phyloP scores from a whole-genome alignment of 2,329 filamentous ascomycete species.

The Microcyclospora tardicrescens region DNA sequence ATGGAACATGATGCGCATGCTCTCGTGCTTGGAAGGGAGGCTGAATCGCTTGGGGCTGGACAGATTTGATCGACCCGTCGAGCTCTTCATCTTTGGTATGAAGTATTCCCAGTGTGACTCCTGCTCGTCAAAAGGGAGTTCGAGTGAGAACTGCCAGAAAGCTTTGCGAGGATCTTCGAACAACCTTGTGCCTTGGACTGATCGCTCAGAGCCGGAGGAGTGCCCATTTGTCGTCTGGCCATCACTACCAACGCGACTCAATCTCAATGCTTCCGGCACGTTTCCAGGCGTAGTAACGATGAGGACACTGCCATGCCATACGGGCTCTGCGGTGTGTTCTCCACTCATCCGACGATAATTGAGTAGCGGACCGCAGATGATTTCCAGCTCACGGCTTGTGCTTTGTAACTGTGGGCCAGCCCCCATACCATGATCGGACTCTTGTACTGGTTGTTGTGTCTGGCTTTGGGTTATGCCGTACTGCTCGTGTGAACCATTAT shows the following conservation, averaged over 20 bases:
- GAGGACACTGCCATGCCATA: slow-evolving; percentile 77
- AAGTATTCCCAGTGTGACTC: slow-evolving; percentile 72
- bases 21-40: slow-evolving; percentile 46
- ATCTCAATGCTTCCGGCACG: slow-evolving; percentile 45
- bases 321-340: slow-evolving; percentile 28
- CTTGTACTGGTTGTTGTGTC: slow-evolving; percentile 4
- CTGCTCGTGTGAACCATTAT: no score
- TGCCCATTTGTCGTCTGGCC: slow-evolving; percentile 18
- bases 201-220: slow-evolving; percentile 16
- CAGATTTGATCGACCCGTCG: slow-evolving; percentile 9
- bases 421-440: slow-evolving; percentile 25
- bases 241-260: slow-evolving; percentile 41
- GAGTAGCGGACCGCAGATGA: slow-evolving; percentile 59
- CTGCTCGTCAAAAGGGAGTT: slow-evolving; percentile 53
- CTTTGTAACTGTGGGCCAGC: slow-evolving; percentile 30
- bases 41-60: slow-evolving; percentile 37
- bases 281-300: slow-evolving; percentile 66
- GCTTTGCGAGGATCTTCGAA: slow-evolving; percentile 46
- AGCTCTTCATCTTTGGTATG: slow-evolving; percentile 47
- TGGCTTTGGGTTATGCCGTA: neutral
- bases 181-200: slow-evolving; percentile 38
- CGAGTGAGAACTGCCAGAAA: slow-evolving; percentile 47
- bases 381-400: slow-evolving; percentile 35
- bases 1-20: slow-evolving; percentile 58
- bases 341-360: slow-evolving; percentile 66